phyloP scores from a whole-genome alignment of 306 rosid genomes.

The Oemleria cerasiformis region DNA sequence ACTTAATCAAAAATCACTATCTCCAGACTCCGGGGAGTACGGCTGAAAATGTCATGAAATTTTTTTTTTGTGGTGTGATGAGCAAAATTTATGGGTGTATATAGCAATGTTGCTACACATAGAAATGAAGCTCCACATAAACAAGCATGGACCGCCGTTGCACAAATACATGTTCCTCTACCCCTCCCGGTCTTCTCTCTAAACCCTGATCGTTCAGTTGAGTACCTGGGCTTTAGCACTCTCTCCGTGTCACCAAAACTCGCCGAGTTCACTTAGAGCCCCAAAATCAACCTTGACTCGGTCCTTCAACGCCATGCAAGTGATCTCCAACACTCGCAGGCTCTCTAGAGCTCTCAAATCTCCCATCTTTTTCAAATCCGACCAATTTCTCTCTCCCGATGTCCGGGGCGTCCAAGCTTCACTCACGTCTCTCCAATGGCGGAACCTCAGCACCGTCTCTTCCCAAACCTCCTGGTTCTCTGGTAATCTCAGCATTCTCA shows the following conservation, averaged over 20 bases:
- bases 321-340: constrained; percentile 50
- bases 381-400: constrained; percentile 38
- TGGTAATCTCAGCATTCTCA: constrained; percentile 30
- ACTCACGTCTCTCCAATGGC: constrained; percentile 33
- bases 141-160: constrained; percentile 19
- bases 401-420: constrained; percentile 27
- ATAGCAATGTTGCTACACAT: background rate
- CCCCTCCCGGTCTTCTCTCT: constrained; percentile 3
- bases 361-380: constrained; percentile 31
- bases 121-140: constrained; percentile 25
- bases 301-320: constrained; percentile 55
- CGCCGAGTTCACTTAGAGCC: constrained; percentile 42
- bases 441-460: constrained; percentile 18
- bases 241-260: constrained; percentile 30
- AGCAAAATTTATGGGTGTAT: background rate
- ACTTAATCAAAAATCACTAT: no score
- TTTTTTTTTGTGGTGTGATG: background rate
- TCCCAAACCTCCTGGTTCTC: constrained; percentile 25
- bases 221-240: background rate
- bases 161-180: background rate
- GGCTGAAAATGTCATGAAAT: background rate
- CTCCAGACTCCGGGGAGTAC: no score
- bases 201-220: constrained; percentile 41
- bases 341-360: constrained; percentile 50
- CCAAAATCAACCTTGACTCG: constrained; percentile 21